phyloP scores from a whole-genome alignment of 169 alveolate genomes.

The Plasmodium relictum region DNA sequence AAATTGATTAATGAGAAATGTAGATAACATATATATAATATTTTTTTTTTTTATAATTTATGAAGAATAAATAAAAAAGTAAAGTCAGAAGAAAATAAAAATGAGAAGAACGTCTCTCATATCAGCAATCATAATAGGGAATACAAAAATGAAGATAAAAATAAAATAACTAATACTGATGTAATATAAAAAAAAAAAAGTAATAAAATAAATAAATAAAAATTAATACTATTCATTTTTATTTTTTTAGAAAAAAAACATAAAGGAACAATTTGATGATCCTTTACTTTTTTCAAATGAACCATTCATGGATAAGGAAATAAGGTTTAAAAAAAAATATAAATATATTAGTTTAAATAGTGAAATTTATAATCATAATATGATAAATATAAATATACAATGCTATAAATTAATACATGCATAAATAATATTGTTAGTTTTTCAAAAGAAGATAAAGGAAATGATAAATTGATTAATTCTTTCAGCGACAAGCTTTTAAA shows the following conservation, averaged over 20 bases:
- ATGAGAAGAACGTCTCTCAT: neutral
- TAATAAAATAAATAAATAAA: too few relatives aligned
- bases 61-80: constrained; percentile 19
- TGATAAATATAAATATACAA: neutral
- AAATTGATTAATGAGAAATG: neutral
- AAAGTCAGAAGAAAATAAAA: constrained; percentile 14
- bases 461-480: constrained; percentile 11
- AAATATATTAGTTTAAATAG: neutral
- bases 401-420: neutral
- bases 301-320: constrained; percentile 8
- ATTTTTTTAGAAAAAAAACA: constrained; percentile 10
- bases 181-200: neutral
- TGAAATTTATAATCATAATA: neutral
- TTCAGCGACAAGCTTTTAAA: constrained; percentile 31
- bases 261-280: constrained; percentile 12
- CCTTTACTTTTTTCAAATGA: constrained; percentile 2
- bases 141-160: constrained; percentile 10
- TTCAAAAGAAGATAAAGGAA: constrained; percentile 3
- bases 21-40: neutral
- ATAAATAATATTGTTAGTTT: neutral
- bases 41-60: neutral
- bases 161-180: neutral
- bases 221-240: too few relatives aligned
- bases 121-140: neutral
- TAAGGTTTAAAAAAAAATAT: constrained; percentile 13